phyloP scores from a whole-genome alignment of 73 alveolate species.

The Symbiodinium natans region DNA sequence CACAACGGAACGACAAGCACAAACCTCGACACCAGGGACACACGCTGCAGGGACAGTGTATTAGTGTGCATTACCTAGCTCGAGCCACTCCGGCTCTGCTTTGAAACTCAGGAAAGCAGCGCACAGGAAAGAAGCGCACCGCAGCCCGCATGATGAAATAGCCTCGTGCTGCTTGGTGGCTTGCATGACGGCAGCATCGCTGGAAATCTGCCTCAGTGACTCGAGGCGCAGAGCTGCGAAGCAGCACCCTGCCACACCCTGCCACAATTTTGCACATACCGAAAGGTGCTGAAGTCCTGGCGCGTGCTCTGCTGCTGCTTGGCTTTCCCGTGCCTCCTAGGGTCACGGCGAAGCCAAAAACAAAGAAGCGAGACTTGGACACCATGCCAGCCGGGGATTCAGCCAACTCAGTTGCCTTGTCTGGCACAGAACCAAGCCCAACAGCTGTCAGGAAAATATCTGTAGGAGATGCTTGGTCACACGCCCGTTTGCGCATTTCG shows the following conservation, averaged over 20 bases:
- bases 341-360: background rate
- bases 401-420: background rate
- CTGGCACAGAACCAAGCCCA: no score
- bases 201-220: constrained; percentile 36
- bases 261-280: no score
- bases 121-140: no score
- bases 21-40: no score
- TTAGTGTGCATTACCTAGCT: no score
- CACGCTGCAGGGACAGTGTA: no score
- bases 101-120: no score
- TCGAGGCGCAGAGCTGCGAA: background rate
- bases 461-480: background rate
- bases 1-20: no score
- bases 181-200: constrained; percentile 41
- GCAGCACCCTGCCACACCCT: no score
- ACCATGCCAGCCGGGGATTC: background rate
- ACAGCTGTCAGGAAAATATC: no score
- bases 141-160: no score
- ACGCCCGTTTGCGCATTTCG: constrained; percentile 1
- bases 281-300: background rate
- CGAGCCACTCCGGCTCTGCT: no score
- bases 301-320: background rate
- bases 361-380: background rate
- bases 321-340: background rate
- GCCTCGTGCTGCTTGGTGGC: constrained; percentile 85